phyloP scores from a whole-genome alignment of 768 basidiomycete genomes.

The Psilocybe azurescens region DNA sequence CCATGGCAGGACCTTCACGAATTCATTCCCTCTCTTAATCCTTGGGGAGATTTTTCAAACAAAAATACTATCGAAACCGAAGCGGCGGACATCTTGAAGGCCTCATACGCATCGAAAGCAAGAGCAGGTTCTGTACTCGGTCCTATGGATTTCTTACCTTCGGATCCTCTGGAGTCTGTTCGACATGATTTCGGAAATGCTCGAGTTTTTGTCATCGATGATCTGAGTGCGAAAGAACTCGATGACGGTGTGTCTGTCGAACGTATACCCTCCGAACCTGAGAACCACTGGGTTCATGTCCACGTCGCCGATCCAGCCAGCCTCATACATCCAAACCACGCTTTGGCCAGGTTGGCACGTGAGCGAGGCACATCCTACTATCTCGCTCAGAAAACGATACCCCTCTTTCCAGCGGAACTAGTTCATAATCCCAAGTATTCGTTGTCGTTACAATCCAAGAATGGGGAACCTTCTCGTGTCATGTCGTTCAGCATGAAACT shows the following conservation, averaged over 20 bases:
- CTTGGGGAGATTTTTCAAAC: slow-evolving; percentile 36
- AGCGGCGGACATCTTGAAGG: slow-evolving; percentile 32
- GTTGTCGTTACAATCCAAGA: slow-evolving; percentile 41
- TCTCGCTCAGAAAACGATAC: slow-evolving; percentile 61
- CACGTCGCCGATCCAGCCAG: slow-evolving; percentile 95
- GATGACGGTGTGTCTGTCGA: slow-evolving; percentile 95
- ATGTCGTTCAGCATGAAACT: slow-evolving; percentile 85
- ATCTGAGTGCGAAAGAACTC: slow-evolving; percentile 77
- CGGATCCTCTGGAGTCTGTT: slow-evolving; percentile 69
- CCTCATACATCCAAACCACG: slow-evolving; percentile 72
- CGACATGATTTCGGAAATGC: slow-evolving; percentile 88
- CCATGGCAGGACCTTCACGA: slow-evolving; percentile 80
- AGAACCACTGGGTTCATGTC: slow-evolving; percentile 79
- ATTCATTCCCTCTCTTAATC: slow-evolving; percentile 41
- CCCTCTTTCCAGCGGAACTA: slow-evolving; percentile 74
- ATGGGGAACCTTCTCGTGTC: slow-evolving; percentile 53
- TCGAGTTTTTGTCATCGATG: slow-evolving; percentile 89
- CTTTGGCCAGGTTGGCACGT: slow-evolving; percentile 62
- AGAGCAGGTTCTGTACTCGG: slow-evolving; percentile 44
- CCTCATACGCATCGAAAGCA: slow-evolving; percentile 30
- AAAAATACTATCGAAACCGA: slow-evolving; percentile 28
- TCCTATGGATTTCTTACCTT: slow-evolving; percentile 65
- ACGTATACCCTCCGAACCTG: slow-evolving; percentile 60
- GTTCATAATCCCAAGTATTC: slow-evolving; percentile 47
- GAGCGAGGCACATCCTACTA: slow-evolving; percentile 62